Evolutionary conservation across 2,329 filamentous ascomycete species (phyloP).

Genomic region (Aspergillus puulaauensis): DNA sequence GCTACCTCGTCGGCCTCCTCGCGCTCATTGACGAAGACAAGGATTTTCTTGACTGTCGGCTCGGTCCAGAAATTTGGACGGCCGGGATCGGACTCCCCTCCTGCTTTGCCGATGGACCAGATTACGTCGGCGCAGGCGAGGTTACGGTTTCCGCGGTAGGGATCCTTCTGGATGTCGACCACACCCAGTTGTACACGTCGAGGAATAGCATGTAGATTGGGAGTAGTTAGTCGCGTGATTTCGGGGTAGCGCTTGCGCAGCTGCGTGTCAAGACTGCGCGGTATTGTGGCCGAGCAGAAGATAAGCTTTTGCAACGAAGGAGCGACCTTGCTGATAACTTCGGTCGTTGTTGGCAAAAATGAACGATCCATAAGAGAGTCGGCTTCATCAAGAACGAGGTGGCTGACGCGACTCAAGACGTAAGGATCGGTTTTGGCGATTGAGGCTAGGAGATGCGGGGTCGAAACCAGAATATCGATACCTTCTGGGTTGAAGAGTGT

Average conservation of each 20-base stretch:
- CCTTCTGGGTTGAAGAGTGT: slow-evolving; percentile 78
- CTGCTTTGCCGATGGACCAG: slow-evolving; percentile 85
- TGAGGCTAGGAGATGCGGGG: slow-evolving; percentile 83
- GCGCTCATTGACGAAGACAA: slow-evolving; percentile 96
- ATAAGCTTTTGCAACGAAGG: slow-evolving; percentile 84
- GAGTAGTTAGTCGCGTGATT: slow-evolving; percentile 83
- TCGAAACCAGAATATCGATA: slow-evolving; percentile 82
- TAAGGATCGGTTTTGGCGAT: slow-evolving; percentile 90
- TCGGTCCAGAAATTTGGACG: slow-evolving; percentile 30
- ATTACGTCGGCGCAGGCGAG: slow-evolving; percentile 94
- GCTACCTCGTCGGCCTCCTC: slow-evolving; percentile 82
- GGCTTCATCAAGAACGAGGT: slow-evolving; percentile 91
- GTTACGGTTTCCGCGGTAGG: slow-evolving; percentile 88
- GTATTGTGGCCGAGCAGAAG: slow-evolving; percentile 94
- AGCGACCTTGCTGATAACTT: slow-evolving; percentile 76
- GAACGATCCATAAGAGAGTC: slow-evolving; percentile 94
- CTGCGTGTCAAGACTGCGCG: slow-evolving; percentile 80
- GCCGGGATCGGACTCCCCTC: slow-evolving; percentile 42
- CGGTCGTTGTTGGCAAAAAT: slow-evolving; percentile 78
- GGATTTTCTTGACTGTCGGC: slow-evolving; percentile 74
- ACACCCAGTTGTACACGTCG: slow-evolving; percentile 91
- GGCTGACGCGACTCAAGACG: slow-evolving; percentile 83
- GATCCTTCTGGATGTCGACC: slow-evolving; percentile 86
- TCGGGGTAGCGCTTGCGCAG: slow-evolving; percentile 79
- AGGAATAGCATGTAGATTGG: slow-evolving; percentile 93